A percentile compares a stretch with the other conserved stretches of the same genome.
These are phyloP conservation scores for Blastobotrys americana DNA, from an alignment of 805 yeast species.

Conservation along the genomic window DNA sequence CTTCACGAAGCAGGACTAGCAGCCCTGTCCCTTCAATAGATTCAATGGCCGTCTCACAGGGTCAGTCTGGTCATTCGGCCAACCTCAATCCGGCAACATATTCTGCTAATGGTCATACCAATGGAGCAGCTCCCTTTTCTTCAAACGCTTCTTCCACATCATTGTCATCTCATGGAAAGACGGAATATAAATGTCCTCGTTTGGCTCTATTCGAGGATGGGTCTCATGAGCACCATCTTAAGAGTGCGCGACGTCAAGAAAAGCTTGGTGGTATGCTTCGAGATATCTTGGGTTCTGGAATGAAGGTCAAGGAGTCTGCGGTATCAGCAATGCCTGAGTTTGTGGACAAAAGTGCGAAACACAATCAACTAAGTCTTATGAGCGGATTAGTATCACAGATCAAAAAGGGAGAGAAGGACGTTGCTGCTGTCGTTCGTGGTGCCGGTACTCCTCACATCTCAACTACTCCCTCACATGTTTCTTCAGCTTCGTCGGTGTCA, in stretches of 20 bases:
- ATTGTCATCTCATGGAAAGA: neutral
- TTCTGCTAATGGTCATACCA: neutral
- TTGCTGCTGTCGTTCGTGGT: conserved; percentile 25
- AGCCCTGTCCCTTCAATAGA: conserved; percentile 5
- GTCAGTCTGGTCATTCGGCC: neutral
- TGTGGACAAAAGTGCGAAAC: conserved; percentile 4
- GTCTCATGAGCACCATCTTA: conserved; percentile 69
- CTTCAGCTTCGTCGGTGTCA: conserved; percentile 12
- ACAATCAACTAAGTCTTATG: conserved; percentile 26
- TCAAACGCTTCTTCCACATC: neutral
- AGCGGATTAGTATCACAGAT: conserved; percentile 29
- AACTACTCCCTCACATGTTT: neutral
- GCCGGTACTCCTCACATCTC: conserved; percentile 15
- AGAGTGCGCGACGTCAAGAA: conserved; percentile 49
- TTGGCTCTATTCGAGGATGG: conserved; percentile 42
- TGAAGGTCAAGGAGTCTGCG: conserved; percentile 32
- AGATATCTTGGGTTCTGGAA: conserved; percentile 47
- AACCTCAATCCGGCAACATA: neutral
- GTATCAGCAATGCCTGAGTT: conserved; percentile 23
- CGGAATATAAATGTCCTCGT: conserved; percentile 11
- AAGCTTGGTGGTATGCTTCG: conserved; percentile 36
- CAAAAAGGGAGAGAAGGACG: conserved; percentile 31
- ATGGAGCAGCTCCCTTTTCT: neutral
- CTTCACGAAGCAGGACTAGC: neutral
- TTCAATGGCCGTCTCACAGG: neutral